Base-by-base conservation (phyloP, 1,284 basidiomycete genomes). In the Erythrobasidium hasegawianum region DNA sequence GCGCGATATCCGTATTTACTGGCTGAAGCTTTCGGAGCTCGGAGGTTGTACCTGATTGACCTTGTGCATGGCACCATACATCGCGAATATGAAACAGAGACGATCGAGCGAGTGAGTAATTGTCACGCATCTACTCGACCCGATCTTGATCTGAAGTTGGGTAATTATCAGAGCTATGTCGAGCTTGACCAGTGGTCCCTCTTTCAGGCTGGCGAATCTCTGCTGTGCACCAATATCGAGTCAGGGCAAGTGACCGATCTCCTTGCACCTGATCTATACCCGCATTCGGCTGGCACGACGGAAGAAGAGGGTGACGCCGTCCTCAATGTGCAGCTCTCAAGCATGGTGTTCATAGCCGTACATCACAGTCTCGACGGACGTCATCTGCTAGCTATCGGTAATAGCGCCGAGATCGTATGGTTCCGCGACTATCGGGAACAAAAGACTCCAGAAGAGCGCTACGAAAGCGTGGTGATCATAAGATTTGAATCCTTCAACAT, bases 161-260 rank as follows among this genome's bases (percentile, higher is more conserved):
- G n/a, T 10, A 10, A 10, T 41, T 41, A 14, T 10, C 26, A 53
- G 50, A 53, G 53, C 26, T 65, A 65, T 40, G 56, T 65, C 8
- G 62, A 65, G 29, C 27, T 65, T 22, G 62, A 65, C 43, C 55
- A 58, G 26, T 57, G 56, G 55, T 50, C 62, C 7, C 56, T 65
- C 1, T 65, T 65, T 22, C 55, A 45, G 5, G 62, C 62, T 22
- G 49, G 45, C 24, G 11, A 40, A 11, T 57, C 26, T 14, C 10
- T 65, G 9, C 20, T 27, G 18, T 55, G 47, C 18, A 50, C 43
- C 55, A 26, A 65, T 38, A 13, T 43, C 4, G 39, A n/a, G 2
- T 52, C n/a, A 11, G 62, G 62, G 1, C 24, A 14, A 2, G 22
- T 13, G n/a, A 27, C 33, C 9, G 39, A 49, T 20, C 26, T 65